These are phyloP conservation scores for Ophiostoma populinum DNA, from an alignment of 2,329 filamentous ascomycete species.

Conservation along the genomic window DNA sequence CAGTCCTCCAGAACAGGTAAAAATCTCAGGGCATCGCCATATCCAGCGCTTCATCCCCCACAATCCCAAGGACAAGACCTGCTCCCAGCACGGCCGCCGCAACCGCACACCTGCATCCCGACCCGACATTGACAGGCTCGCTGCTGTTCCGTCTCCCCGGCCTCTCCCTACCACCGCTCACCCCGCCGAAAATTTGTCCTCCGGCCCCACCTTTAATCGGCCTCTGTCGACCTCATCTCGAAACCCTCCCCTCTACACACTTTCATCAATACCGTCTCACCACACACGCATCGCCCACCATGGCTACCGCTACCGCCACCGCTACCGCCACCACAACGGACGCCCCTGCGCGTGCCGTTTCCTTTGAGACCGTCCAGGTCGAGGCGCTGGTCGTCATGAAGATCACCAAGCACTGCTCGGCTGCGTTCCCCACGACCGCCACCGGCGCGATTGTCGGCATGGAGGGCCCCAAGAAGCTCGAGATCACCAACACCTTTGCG, in stretches of 20 bases:
- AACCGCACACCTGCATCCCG: no score
- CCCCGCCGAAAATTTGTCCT: conserved; percentile 1
- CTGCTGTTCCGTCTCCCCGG: neutral
- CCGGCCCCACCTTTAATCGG: neutral
- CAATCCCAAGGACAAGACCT: no score
- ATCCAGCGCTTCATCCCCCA: no score
- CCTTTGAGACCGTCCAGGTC: conserved; percentile 82
- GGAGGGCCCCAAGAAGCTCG: conserved; percentile 64
- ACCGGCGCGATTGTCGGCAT: conserved; percentile 88
- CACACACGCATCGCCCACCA: conserved; percentile 1
- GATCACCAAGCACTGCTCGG: conserved; percentile 88
- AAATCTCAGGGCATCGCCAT: no score
- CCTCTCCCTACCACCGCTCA: neutral
- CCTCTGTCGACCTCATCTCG: no score
- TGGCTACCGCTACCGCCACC: conserved; percentile 9
- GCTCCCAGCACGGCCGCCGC: no score
- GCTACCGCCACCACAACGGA: conserved; percentile 41
- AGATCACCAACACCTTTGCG: conserved; percentile 89
- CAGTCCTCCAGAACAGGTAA: no score
- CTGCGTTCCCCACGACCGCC: conserved; percentile 71
- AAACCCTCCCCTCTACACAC: no score
- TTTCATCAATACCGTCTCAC: no score
- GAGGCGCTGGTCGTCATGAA: conserved; percentile 96
- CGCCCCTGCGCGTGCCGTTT: no score
- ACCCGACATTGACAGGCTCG: neutral